Evolutionary conservation across 2,329 filamentous ascomycete species (phyloP).

Genomic region (Lachnellula subtilissima): DNA sequence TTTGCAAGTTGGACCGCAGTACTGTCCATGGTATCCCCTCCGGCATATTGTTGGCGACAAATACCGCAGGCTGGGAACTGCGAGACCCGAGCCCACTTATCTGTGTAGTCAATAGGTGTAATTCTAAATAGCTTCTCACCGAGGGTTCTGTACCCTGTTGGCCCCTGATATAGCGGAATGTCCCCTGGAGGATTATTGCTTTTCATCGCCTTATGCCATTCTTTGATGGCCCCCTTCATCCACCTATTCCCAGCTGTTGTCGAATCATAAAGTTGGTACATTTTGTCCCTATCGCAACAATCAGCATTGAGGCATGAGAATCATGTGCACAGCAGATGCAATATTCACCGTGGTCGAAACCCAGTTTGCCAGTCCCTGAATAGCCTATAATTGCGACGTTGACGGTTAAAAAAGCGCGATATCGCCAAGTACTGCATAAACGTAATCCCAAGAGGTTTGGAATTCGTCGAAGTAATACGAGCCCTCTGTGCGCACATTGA

Average conservation of each 20-base stretch:
- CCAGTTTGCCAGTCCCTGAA: slow-evolving; percentile 12
- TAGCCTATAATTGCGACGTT: slow-evolving; percentile 13
- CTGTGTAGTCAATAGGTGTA: slow-evolving; percentile 3
- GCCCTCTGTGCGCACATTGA: background rate
- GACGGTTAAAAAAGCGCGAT: slow-evolving; percentile 12
- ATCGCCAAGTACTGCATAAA: slow-evolving; percentile 2
- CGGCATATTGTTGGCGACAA: background rate
- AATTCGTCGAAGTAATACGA: background rate
- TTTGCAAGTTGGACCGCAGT: background rate
- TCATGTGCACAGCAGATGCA: background rate
- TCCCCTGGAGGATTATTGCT: background rate
- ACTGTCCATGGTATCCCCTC: background rate
- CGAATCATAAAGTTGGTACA: slow-evolving; percentile 7
- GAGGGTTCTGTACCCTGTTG: background rate
- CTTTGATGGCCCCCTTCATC: background rate
- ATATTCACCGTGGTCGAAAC: slow-evolving; percentile 13
- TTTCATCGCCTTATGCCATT: background rate
- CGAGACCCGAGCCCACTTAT: background rate
- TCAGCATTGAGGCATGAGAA: background rate
- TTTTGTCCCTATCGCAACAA: background rate
- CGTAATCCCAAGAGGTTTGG: background rate
- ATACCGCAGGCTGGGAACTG: background rate
- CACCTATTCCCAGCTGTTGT: background rate
- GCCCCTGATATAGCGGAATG: background rate
- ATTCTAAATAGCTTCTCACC: slow-evolving; percentile 1